phyloP scores from a whole-genome alignment of 2,329 filamentous ascomycete species.

The Knufia fluminis region DNA sequence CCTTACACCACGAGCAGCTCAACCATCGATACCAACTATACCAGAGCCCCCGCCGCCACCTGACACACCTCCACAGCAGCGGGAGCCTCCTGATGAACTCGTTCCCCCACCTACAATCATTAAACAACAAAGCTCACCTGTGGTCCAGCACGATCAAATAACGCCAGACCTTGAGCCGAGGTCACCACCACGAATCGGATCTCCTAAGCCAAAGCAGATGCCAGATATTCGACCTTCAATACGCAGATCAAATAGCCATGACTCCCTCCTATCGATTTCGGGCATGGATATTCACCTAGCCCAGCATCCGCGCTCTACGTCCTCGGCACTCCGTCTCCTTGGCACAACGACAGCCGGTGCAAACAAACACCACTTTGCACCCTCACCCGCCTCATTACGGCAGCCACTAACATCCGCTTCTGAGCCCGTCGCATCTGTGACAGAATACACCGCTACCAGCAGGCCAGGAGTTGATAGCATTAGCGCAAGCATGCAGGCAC shows the following conservation, averaged over 20 bases:
- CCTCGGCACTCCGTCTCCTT: conserved; percentile 38
- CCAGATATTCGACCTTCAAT: conserved; percentile 34
- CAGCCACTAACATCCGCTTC: conserved; percentile 25
- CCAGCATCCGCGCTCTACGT: conserved; percentile 53
- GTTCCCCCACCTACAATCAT: neutral
- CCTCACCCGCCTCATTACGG: conserved; percentile 23
- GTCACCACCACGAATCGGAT: neutral
- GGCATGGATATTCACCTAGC: conserved; percentile 87
- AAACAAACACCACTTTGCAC: conserved; percentile 17
- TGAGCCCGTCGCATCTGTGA: conserved; percentile 48
- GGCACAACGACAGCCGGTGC: conserved; percentile 7
- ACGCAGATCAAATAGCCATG: conserved; percentile 65
- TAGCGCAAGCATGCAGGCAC: conserved; percentile 15
- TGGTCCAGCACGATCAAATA: no score
- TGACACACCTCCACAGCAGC: neutral
- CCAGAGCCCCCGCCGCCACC: conserved; percentile 1
- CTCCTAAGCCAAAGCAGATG: neutral
- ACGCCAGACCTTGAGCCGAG: no score
- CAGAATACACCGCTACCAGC: conserved; percentile 46
- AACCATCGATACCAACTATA: neutral
- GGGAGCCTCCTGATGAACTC: neutral
- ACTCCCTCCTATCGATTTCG: conserved; percentile 77
- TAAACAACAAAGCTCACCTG: neutral
- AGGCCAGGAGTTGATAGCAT: conserved; percentile 11
- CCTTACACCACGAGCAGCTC: neutral